Percentiles rank a stretch among this genome's conserved stretches.
Conservation (phyloP, 768 basidiomycete genomes). For the Trametes cingulata region DNA sequence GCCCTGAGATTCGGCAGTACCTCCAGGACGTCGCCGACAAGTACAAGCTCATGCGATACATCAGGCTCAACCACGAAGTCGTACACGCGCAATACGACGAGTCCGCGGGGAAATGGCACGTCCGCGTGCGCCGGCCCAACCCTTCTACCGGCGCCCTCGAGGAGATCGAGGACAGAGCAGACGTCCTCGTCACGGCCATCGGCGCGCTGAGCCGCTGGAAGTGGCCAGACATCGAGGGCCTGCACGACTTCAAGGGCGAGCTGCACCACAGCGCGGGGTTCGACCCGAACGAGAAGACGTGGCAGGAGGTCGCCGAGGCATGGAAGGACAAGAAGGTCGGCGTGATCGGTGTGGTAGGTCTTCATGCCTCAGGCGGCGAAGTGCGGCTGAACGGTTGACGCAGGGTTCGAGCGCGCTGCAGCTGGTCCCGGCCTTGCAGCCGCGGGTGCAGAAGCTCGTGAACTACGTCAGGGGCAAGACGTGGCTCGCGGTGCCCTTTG, state of each 20-base stretch:
- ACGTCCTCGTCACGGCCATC: slow-evolving; percentile 58
- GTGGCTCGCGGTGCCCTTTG: slow-evolving; percentile 53
- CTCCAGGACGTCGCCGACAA: slow-evolving; percentile 55
- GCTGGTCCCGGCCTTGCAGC: slow-evolving; percentile 57
- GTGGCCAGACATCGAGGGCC: slow-evolving; percentile 66
- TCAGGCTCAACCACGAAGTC: slow-evolving; percentile 58
- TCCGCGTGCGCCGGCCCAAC: slow-evolving; percentile 40
- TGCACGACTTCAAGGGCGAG: slow-evolving; percentile 56
- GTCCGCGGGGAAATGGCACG: slow-evolving; percentile 53
- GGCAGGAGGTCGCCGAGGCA: slow-evolving; percentile 46
- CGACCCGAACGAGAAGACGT: slow-evolving; percentile 41
- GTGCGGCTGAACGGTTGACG: not conserved
- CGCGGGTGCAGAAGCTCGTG: slow-evolving; percentile 46
- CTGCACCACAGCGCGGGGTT: slow-evolving; percentile 67
- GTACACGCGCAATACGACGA: slow-evolving; percentile 53
- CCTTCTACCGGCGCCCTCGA: slow-evolving; percentile 9
- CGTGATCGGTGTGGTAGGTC: slow-evolving; percentile 56
- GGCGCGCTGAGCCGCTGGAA: slow-evolving; percentile 58
- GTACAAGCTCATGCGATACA: slow-evolving; percentile 53
- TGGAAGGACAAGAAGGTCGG: slow-evolving; percentile 58
- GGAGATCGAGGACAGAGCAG: slow-evolving; percentile 52
- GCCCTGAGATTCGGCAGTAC: slow-evolving; percentile 58
- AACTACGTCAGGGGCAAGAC: slow-evolving; percentile 64
- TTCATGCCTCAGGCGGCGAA: not conserved
- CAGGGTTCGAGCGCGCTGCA: slow-evolving; percentile 67